These are phyloP conservation scores for Cerrena zonata DNA, from an alignment of 1,284 basidiomycete genomes.

Conservation along the genomic window DNA sequence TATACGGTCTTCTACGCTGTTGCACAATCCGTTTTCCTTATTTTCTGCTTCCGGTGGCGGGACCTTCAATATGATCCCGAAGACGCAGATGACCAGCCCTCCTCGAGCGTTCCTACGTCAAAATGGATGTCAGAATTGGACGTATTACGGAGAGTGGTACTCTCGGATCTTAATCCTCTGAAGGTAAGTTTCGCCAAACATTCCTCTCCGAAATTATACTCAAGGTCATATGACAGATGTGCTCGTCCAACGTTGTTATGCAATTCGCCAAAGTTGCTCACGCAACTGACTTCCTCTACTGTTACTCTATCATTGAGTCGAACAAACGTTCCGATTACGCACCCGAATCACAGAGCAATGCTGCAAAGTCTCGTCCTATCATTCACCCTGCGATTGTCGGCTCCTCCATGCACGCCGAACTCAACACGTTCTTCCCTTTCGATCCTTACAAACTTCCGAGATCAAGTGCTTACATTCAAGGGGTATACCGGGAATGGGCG, in stretches of 20 bases:
- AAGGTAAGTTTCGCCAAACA: conserved; percentile 50
- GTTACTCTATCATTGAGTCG: conserved; percentile 87
- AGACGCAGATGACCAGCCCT: conserved; percentile 40
- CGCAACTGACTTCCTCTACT: conserved; percentile 88
- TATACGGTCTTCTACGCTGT: conserved; percentile 89
- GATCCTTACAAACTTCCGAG: conserved; percentile 90
- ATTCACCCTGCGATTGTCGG: conserved; percentile 31
- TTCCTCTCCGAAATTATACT: conserved; percentile 3
- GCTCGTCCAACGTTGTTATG: conserved; percentile 83
- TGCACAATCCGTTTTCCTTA: conserved; percentile 87
- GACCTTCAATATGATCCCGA: conserved; percentile 68
- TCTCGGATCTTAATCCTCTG: conserved; percentile 83
- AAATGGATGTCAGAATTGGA: conserved; percentile 85
- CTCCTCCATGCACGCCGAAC: conserved; percentile 55
- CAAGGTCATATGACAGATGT: conserved; percentile 50
- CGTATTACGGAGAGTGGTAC: conserved; percentile 77
- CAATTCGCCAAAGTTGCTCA: conserved; percentile 95
- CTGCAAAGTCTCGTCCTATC: background rate
- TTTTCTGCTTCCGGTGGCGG: conserved; percentile 97
- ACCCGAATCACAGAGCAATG: conserved; percentile 11
- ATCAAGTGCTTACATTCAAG: conserved; percentile 63
- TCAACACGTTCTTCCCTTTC: conserved; percentile 97
- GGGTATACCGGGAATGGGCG: conserved; percentile 72
- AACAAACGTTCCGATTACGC: conserved; percentile 63
- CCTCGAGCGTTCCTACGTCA: conserved; percentile 29